Evolutionary conservation across 306 rosid genomes (phyloP).

Genomic region (Cicer yamashitae): DNA sequence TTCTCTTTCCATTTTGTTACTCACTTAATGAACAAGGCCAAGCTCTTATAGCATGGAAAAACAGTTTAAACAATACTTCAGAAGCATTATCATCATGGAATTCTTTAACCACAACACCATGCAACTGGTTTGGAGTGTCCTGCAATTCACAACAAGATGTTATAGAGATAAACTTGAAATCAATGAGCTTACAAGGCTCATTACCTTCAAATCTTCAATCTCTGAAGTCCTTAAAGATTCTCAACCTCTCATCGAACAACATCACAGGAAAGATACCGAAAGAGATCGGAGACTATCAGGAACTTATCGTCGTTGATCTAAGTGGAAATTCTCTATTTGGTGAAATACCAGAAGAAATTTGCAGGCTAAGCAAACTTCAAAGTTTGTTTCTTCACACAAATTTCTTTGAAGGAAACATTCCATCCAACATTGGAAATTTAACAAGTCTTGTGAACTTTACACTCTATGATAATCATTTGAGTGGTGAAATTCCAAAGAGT

Average conservation of each 20-base stretch:
- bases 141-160: slow-evolving; percentile 75
- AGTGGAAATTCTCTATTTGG: slow-evolving; percentile 74
- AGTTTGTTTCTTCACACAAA: slow-evolving; percentile 65
- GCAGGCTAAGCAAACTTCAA: slow-evolving; percentile 64
- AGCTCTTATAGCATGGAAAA: slow-evolving; percentile 85
- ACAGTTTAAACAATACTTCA: slow-evolving; percentile 60
- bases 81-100: slow-evolving; percentile 74
- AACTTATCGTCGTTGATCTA: slow-evolving; percentile 66
- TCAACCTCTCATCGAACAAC: slow-evolving; percentile 67
- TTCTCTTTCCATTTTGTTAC: slow-evolving; percentile 63
- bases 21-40: slow-evolving; percentile 85
- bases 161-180: slow-evolving; percentile 59
- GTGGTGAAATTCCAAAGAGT: slow-evolving; percentile 80
- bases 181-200: slow-evolving; percentile 73
- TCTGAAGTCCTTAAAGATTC: slow-evolving; percentile 61
- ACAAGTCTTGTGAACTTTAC: slow-evolving; percentile 67
- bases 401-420: slow-evolving; percentile 73
- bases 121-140: slow-evolving; percentile 80
- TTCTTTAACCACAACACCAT: slow-evolving; percentile 58
- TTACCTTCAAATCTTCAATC: slow-evolving; percentile 81
- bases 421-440: slow-evolving; percentile 71
- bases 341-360: slow-evolving; percentile 76
- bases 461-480: slow-evolving; percentile 72
- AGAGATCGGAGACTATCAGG: slow-evolving; percentile 66
- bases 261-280: slow-evolving; percentile 73